Evolutionary conservation across 352 stramenopile species (phyloP), one percentile per base, ranked within the genome.

Genomic region (Globisporangium ultimum): DNA sequence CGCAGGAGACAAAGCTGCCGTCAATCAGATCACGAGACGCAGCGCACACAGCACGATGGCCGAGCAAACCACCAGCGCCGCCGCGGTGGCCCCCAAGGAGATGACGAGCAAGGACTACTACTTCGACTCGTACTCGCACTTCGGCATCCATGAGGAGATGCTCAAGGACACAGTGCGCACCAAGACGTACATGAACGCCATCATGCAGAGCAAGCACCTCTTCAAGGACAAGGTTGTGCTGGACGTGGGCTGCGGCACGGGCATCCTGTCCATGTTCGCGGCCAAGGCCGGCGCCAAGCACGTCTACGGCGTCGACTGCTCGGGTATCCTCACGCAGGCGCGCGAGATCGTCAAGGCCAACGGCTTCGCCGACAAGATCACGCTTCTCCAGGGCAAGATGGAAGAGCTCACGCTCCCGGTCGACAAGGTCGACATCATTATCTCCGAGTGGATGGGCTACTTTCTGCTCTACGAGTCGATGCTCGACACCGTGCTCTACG

Each of bases 371-470:
- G 71, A 89, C 59, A 63, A 84, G 8, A 85, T 99, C 46, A 98
- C 93, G 7, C 81, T 99, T 41, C 90, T 99, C 41, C 86, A 94
- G 55, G 93, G 95, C 59, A 99, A 99, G 66, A 84, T 98, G 45
- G 91, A 96, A 68, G 88, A 97, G 61, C 80, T 97, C 17, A 81
- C 97, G 53, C 72, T 99, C n/a, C 95, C 95, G 0, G 90, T 98
- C 32, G 74, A 94, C 48, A 80, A 96, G 51, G 93, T 99, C 42
- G 96, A 99, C 73, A 97, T 99, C 52, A 98, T 99, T 69, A 93
- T 99, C 36, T 98, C 89, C 21, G 97, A 99, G 80, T 99, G 97
- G 96, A 99, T 99, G 96, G 96, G 96, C 46, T 99, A 99, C 75
- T 98, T 95, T 61, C 73, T 99, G 36, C 70, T 99, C 18, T 99